Base-by-base conservation (phyloP, 805 yeast species). In the Barnettozyma pratensis region DNA sequence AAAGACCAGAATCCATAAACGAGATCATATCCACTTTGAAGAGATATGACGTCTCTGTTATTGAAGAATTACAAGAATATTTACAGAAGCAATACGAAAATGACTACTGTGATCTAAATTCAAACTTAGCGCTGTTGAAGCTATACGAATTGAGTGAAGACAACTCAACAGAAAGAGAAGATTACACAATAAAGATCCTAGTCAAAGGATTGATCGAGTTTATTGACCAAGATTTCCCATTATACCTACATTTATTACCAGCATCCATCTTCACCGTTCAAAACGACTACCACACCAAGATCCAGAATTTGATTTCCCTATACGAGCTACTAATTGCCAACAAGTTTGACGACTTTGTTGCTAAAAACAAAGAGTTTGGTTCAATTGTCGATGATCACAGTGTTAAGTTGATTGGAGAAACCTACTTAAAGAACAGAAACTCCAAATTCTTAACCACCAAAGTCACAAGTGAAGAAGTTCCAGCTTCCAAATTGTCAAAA, bases 121-220 rank as follows among this genome's bases (percentile, higher is more conserved):
- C 79, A 51, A 74, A 73, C 56, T 55, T 74, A 57, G 79, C 79
- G 1, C 63, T 75, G 26, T 61, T 75, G 51, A 75, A 75, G 49
- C 63, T 75, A 43, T 74, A 67, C 45, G 70, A 66, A 49, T 55
- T 68, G 28, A 62, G 65, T 42, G 69, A 70, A 27, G 69, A 66
- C 30, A 54, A 64, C 28, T 58, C 66, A 10, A 54, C 60, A 28
- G 69, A 67, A 50, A 72, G 74, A 51, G 69, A 67, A 52, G 68
- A 68, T 14, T 54, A 64, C 29, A 68, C 74, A 12, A 50, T 71
- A 19, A 69, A 69, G 51, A 60, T 70, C 32, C 65, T 75, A 28
- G 54, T 70, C 42, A 68, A 71, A 53, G 74, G 77, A 7, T 60
- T 75, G 44, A 60, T 69, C 45, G 65, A 66, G 39, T 75, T 71